Conservation (phyloP, 1,139 yeast species). For the Eremothecium gossypii region DNA sequence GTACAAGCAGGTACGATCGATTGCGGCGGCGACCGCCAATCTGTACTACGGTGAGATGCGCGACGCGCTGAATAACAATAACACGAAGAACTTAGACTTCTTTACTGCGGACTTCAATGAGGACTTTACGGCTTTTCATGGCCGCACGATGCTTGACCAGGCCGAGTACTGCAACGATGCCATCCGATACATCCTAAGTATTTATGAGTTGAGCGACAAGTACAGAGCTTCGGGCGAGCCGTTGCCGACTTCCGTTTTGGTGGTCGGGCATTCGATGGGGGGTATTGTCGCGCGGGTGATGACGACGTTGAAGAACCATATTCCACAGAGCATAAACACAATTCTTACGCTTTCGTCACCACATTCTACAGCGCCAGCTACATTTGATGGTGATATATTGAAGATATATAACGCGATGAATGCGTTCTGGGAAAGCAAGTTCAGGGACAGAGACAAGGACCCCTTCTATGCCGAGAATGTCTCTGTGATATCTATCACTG, state of each 20-base stretch:
- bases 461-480: slow-evolving; percentile 34
- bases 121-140: slow-evolving; percentile 94
- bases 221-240: slow-evolving; percentile 11
- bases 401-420: slow-evolving; percentile 67
- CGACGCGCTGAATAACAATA: slow-evolving; percentile 25
- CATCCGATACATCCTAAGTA: slow-evolving; percentile 56
- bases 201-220: slow-evolving; percentile 39
- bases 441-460: slow-evolving; percentile 19
- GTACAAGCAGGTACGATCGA: slow-evolving; percentile 77
- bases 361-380: slow-evolving; percentile 88
- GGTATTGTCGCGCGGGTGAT: slow-evolving; percentile 83
- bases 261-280: slow-evolving; percentile 95
- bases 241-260: slow-evolving; percentile 60
- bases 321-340: slow-evolving; percentile 64
- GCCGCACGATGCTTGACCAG: slow-evolving; percentile 85
- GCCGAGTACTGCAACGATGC: slow-evolving; percentile 93
- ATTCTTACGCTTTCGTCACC: slow-evolving; percentile 87
- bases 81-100: slow-evolving; percentile 52
- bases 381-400: slow-evolving; percentile 84
- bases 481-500: slow-evolving; percentile 70
- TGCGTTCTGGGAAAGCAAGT: slow-evolving; percentile 70
- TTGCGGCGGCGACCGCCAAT: slow-evolving; percentile 71
- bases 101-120: slow-evolving; percentile 91
- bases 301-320: slow-evolving; percentile 70
- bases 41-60: slow-evolving; percentile 35